Conservation (phyloP, 306 rosid species). For the Prunus padus region DNA sequence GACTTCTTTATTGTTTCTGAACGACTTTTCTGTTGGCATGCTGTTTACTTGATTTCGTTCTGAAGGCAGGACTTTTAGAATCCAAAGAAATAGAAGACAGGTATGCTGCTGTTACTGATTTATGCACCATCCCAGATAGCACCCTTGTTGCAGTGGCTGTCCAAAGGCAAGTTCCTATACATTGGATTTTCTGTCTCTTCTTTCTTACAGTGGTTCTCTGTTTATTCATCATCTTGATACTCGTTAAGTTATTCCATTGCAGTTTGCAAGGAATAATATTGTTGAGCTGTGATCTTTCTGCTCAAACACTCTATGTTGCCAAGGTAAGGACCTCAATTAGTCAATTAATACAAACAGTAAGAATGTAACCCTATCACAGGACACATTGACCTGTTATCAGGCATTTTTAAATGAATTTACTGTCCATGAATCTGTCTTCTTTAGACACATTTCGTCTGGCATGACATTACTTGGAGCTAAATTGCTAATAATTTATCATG, state of each 20-base stretch:
- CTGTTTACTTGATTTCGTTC: conserved; percentile 34
- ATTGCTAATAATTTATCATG: background rate
- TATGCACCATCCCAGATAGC: conserved; percentile 62
- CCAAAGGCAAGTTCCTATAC: conserved; percentile 61
- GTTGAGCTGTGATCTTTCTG: conserved; percentile 56
- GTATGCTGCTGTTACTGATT: conserved; percentile 57
- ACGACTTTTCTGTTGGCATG: conserved; percentile 4
- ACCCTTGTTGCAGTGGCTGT: conserved; percentile 76
- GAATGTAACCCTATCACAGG: background rate
- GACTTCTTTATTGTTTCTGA: conserved; percentile 9
- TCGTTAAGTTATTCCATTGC: conserved; percentile 23
- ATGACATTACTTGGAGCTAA: conserved; percentile 14
- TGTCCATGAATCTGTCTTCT: background rate
- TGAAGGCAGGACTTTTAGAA: conserved; percentile 83
- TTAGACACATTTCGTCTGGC: background rate
- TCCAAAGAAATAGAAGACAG: conserved; percentile 51
- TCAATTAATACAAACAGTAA: background rate
- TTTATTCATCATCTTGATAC: conserved; percentile 21
- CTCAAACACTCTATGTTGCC: conserved; percentile 51
- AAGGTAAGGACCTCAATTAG: conserved; percentile 49
- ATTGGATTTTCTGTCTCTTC: conserved; percentile 11
- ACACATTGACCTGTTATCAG: background rate
- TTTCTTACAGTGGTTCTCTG: conserved; percentile 5
- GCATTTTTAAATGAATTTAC: background rate
- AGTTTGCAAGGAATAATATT: conserved; percentile 85